These are phyloP conservation scores for Suhomyces bokatorum DNA, from an alignment of 1,139 yeast species.

Conservation along the genomic window DNA sequence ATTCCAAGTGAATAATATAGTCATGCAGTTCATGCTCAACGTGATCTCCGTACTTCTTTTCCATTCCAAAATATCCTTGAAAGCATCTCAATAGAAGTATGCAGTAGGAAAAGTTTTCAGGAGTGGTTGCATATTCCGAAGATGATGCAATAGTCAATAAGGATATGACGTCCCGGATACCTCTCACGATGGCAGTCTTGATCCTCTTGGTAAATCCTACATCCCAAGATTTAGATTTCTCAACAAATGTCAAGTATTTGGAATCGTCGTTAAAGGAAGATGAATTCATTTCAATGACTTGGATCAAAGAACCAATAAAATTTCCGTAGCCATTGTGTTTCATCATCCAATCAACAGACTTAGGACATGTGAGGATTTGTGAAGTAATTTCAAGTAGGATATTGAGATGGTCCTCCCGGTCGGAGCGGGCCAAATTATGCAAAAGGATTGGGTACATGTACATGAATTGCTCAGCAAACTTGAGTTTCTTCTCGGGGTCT, in stretches of 20 bases:
- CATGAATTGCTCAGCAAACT: constrained; percentile 53
- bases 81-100: constrained; percentile 48
- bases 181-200: constrained; percentile 33
- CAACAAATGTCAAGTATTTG: constrained; percentile 34
- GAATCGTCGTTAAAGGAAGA: constrained; percentile 27
- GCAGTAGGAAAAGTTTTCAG: constrained; percentile 37
- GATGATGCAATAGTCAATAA: constrained; percentile 39
- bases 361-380: constrained; percentile 68
- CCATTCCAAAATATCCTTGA: constrained; percentile 58
- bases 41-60: constrained; percentile 67
- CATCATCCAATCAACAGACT: constrained; percentile 47
- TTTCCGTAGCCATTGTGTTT: constrained; percentile 37
- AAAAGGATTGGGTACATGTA: constrained; percentile 57
- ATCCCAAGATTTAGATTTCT: constrained; percentile 20
- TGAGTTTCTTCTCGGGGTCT: constrained; percentile 43
- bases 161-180: constrained; percentile 44
- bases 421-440: constrained; percentile 48
- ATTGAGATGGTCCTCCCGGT: constrained; percentile 66
- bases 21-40: constrained; percentile 56
- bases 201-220: constrained; percentile 25
- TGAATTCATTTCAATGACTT: constrained; percentile 44
- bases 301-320: constrained; percentile 49
- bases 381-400: constrained; percentile 54
- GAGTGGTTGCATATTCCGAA: constrained; percentile 26
- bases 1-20: constrained; percentile 49